phyloP scores from a whole-genome alignment of 495 filamentous ascomycete genomes.

The Astrocystis sublimbata region DNA sequence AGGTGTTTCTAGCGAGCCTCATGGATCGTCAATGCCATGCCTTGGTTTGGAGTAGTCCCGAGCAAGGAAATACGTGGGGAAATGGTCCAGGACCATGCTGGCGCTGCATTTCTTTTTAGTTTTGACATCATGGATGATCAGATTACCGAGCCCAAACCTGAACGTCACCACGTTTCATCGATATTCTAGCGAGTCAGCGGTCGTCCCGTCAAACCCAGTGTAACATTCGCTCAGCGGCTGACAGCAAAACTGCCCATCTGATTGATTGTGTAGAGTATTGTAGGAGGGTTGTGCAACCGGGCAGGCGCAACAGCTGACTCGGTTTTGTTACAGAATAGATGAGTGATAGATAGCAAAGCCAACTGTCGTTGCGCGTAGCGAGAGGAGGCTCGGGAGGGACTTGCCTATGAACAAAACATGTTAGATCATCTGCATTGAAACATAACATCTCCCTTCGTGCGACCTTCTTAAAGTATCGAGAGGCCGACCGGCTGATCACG shows the following conservation, averaged over 20 bases:
- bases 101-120: too few species aligned
- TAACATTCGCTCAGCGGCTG: background rate
- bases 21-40: background rate
- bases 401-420: background rate
- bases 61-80: conserved; percentile 1
- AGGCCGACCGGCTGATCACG: background rate
- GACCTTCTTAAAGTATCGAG: conserved; percentile 9
- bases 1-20: background rate
- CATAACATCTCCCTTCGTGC: background rate
- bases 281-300: background rate
- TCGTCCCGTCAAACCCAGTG: background rate
- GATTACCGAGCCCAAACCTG: background rate
- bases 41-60: background rate
- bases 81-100: background rate
- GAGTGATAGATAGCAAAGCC: background rate
- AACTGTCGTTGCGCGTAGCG: background rate
- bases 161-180: conserved; percentile 7
- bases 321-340: background rate
- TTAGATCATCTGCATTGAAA: background rate
- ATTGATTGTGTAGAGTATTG: too few species aligned
- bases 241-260: background rate
- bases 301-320: background rate
- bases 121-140: background rate
- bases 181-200: background rate
- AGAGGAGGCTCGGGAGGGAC: background rate